Conservation (phyloP, 2,329 filamentous ascomycete genomes). For the Paracorniculantispora psalliotae region DNA sequence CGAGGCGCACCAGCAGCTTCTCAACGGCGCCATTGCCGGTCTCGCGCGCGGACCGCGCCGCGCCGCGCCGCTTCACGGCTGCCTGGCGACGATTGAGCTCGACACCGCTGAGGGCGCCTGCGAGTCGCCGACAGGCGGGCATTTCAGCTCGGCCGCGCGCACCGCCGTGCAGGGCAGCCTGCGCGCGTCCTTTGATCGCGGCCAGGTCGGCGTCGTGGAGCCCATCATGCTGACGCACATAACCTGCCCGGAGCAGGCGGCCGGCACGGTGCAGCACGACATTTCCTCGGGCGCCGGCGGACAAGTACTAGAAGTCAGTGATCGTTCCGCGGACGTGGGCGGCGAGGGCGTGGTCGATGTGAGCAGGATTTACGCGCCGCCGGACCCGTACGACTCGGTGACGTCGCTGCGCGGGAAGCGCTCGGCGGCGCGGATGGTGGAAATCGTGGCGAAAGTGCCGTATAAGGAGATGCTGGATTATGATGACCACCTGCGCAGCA, state of each 20-base stretch:
- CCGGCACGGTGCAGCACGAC: constrained; percentile 79
- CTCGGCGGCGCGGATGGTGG: constrained; percentile 45
- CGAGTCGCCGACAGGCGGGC: constrained; percentile 57
- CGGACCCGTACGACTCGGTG: constrained; percentile 69
- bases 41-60: constrained; percentile 79
- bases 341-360: constrained; percentile 55
- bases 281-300: constrained; percentile 68
- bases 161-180: constrained; percentile 66
- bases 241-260: constrained; percentile 72
- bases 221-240: constrained; percentile 91
- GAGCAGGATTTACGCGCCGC: constrained; percentile 75
- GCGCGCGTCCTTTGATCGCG: constrained; percentile 50
- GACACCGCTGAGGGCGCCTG: constrained; percentile 53
- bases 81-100: constrained; percentile 64
- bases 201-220: constrained; percentile 69
- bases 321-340: constrained; percentile 34
- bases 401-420: constrained; percentile 52
- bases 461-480: constrained; percentile 97
- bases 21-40: constrained; percentile 77
- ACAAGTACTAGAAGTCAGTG: constrained; percentile 67
- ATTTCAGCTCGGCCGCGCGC: constrained; percentile 60
- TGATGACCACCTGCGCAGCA: constrained; percentile 77
- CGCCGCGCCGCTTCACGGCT: constrained; percentile 73
- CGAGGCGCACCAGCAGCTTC: constrained; percentile 53
- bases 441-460: constrained; percentile 82